These are phyloP conservation scores for Atractiella rhizophila DNA, from an alignment of 768 basidiomycete genomes.

Conservation along the genomic window DNA sequence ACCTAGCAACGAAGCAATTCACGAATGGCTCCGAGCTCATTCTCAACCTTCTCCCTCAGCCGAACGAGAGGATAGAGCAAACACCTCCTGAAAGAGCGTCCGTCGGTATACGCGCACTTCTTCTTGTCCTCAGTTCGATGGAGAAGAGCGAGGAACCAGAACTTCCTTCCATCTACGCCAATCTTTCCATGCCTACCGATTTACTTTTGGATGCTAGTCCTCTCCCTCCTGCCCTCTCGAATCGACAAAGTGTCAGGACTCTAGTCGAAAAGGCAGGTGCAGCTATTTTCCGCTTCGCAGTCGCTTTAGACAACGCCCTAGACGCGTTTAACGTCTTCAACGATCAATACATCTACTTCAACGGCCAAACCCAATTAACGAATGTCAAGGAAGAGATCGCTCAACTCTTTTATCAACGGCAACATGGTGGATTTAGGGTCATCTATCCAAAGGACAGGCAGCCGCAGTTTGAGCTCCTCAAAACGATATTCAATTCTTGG, in stretches of 20 bases:
- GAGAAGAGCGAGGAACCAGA: slow-evolving; percentile 48
- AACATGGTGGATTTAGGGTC: slow-evolving; percentile 37
- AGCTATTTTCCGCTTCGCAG: slow-evolving; percentile 34
- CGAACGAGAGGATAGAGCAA: slow-evolving; percentile 26
- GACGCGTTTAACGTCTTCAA: slow-evolving; percentile 62
- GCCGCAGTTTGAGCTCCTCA: slow-evolving; percentile 44
- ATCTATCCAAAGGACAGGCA: slow-evolving; percentile 39
- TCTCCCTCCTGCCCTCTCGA: slow-evolving; percentile 31
- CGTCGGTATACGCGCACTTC: slow-evolving; percentile 49
- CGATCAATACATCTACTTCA: slow-evolving; percentile 41
- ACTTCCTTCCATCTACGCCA: slow-evolving; percentile 58
- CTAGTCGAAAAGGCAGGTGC: slow-evolving; percentile 42
- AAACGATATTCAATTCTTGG: slow-evolving; percentile 56
- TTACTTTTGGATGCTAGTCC: slow-evolving; percentile 37
- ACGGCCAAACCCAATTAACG: too few species aligned
- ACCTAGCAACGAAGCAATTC: slow-evolving; percentile 53
- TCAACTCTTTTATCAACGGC: slow-evolving; percentile 30
- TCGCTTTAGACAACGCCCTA: slow-evolving; percentile 36
- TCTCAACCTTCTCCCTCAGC: slow-evolving; percentile 39
- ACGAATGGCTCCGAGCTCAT: slow-evolving; percentile 64
- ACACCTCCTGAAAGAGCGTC: slow-evolving; percentile 38
- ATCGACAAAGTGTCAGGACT: slow-evolving; percentile 43
- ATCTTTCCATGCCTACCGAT: slow-evolving; percentile 34
- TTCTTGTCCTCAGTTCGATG: slow-evolving; percentile 41
- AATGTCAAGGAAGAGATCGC: too few species aligned